Evolutionary conservation across 164 flowering plant species (phyloP).

Genomic region (Berberis vulgaris): DNA sequence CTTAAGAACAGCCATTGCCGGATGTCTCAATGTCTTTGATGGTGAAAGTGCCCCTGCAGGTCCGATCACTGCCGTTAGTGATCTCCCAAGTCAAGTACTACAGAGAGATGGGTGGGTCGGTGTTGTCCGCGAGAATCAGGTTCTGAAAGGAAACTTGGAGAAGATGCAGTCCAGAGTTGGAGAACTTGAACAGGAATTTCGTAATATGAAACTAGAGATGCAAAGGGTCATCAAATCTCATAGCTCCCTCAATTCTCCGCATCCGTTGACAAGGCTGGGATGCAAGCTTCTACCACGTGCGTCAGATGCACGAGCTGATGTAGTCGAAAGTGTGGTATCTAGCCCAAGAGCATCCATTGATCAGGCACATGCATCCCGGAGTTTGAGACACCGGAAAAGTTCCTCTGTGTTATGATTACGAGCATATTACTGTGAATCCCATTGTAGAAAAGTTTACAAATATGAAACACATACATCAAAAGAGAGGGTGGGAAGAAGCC

Average conservation of each 20-base stretch:
- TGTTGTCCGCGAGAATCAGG: neutral
- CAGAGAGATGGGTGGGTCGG: neutral
- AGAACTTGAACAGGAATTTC: neutral
- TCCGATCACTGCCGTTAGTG: neutral
- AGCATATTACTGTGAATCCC: neutral
- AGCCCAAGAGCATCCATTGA: neutral
- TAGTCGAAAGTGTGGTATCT: neutral
- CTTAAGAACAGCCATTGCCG: constrained; percentile 64
- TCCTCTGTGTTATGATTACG: neutral
- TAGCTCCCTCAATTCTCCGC: neutral
- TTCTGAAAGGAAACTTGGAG: neutral
- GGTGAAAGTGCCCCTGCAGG: constrained; percentile 39
- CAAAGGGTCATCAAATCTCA: neutral
- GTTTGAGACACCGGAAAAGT: neutral
- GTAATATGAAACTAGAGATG: neutral
- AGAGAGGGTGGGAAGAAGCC: neutral
- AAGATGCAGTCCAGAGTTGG: neutral
- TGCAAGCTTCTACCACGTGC: neutral
- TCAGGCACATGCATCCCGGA: neutral
- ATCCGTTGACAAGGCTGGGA: neutral
- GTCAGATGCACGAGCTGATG: neutral
- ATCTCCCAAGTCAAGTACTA: neutral
- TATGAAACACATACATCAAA: neutral
- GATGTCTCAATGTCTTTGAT: constrained; percentile 43
- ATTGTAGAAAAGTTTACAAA: neutral